A percentile compares a stretch with the other conserved stretches of the same genome.
phyloP scores from a whole-genome alignment of 805 yeast species.

The Suhomyces sp. region DNA sequence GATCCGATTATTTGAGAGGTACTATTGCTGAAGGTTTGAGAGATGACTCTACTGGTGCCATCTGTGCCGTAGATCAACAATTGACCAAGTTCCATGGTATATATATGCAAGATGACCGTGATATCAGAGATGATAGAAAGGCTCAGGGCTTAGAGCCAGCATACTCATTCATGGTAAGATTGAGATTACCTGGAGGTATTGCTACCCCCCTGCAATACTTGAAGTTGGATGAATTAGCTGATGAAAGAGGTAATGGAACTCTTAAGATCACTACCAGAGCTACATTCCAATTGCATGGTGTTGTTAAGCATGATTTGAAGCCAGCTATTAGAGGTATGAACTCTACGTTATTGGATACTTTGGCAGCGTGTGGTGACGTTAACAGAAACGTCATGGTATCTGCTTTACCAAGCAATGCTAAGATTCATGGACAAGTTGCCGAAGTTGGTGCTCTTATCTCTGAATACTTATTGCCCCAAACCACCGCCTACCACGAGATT shows the following conservation, averaged over 20 bases:
- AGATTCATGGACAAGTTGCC: constrained; percentile 74
- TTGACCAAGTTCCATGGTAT: constrained; percentile 97
- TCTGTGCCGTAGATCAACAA: constrained; percentile 88
- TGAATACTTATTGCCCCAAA: constrained; percentile 80
- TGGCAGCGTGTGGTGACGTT: constrained; percentile 98
- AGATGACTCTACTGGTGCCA: constrained; percentile 87
- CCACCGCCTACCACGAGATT: constrained; percentile 95
- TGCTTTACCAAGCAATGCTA: constrained; percentile 84
- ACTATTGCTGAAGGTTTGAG: constrained; percentile 83
- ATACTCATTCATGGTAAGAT: constrained; percentile 95
- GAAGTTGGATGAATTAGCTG: constrained; percentile 76
- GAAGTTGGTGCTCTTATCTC: constrained; percentile 64
- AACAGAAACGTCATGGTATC: constrained; percentile 92
- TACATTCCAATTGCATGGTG: constrained; percentile 94
- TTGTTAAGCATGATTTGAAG: constrained; percentile 84
- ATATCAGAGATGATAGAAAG: constrained; percentile 88
- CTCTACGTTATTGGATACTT: constrained; percentile 83
- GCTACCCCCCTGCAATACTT: constrained; percentile 90
- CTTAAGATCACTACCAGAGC: constrained; percentile 95
- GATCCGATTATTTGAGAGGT: constrained; percentile 86
- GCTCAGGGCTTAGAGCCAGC: constrained; percentile 93
- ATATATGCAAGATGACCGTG: constrained; percentile 98
- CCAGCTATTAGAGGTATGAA: constrained; percentile 93
- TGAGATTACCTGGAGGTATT: constrained; percentile 90
- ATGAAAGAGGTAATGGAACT: constrained; percentile 86